Percentiles rank a stretch among this genome's conserved stretches.
Conservation (phyloP, 2,329 filamentous ascomycete species). For the Pyricularia sp. region DNA sequence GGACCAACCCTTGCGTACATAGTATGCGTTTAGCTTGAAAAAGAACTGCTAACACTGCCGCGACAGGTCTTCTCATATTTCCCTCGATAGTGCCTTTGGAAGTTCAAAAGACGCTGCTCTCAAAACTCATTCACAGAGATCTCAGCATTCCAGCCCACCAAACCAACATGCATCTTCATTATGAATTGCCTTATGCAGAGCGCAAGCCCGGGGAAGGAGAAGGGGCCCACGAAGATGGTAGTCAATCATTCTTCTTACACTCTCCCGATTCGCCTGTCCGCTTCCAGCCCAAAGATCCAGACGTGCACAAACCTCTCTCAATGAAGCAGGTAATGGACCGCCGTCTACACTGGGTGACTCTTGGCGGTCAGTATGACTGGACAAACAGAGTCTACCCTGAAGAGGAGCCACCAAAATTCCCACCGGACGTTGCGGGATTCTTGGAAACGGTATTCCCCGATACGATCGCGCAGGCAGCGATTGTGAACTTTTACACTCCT, state of each 20-base stretch:
- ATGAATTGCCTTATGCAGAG: conserved; percentile 18
- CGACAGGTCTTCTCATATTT: conserved; percentile 61
- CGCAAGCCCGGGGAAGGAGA: background rate
- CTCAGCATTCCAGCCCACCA: conserved; percentile 59
- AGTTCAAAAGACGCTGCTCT: conserved; percentile 58
- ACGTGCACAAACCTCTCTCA: conserved; percentile 61
- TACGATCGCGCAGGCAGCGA: conserved; percentile 75
- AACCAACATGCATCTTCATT: conserved; percentile 56
- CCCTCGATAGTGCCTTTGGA: conserved; percentile 58
- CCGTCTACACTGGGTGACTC: conserved; percentile 83
- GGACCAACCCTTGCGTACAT: background rate
- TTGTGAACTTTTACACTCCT: conserved; percentile 84
- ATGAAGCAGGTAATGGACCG: conserved; percentile 59
- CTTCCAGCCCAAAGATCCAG: conserved; percentile 55
- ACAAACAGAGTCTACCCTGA: conserved; percentile 70
- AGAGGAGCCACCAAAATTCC: conserved; percentile 57
- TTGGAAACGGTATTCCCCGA: conserved; percentile 60
- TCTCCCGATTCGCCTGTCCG: conserved; percentile 29
- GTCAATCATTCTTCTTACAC: conserved; percentile 3
- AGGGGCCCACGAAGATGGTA: background rate
- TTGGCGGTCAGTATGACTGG: conserved; percentile 96
- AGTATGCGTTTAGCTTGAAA: background rate
- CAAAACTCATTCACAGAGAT: conserved; percentile 53
- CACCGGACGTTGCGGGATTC: conserved; percentile 55
- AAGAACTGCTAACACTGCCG: conserved; percentile 1